Evolutionary conservation across 2,329 filamentous ascomycete species (phyloP).

Genomic region (Alternaria ventricosa): DNA sequence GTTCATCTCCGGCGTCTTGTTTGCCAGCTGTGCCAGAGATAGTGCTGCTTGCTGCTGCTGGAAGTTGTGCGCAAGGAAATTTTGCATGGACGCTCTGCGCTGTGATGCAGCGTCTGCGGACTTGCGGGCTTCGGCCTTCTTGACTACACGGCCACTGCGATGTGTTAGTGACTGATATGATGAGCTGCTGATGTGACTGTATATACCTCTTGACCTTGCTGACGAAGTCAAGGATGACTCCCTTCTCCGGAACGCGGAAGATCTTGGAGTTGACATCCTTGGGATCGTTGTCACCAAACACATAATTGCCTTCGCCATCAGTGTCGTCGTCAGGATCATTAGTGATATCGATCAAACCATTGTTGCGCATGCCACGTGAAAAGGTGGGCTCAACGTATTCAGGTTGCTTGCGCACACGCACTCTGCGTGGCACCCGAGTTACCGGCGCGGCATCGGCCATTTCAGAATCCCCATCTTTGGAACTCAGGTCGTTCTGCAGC

Average conservation of each 20-base stretch:
- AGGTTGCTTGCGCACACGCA: slow-evolving; percentile 59
- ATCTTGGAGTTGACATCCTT: slow-evolving; percentile 49
- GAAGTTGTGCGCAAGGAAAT: slow-evolving; percentile 48
- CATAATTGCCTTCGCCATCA: slow-evolving; percentile 50
- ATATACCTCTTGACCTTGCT: slow-evolving; percentile 60
- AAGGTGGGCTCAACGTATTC: slow-evolving; percentile 56
- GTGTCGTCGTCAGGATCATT: slow-evolving; percentile 53
- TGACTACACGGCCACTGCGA: slow-evolving; percentile 32
- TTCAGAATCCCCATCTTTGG: slow-evolving; percentile 33
- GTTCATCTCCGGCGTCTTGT: slow-evolving; percentile 57
- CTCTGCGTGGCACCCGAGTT: slow-evolving; percentile 47
- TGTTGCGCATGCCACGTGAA: slow-evolving; percentile 66
- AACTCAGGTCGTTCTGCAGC: slow-evolving; percentile 43
- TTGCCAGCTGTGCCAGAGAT: slow-evolving; percentile 65
- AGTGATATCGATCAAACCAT: slow-evolving; percentile 55
- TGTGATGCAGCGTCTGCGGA: slow-evolving; percentile 20
- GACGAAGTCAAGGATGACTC: slow-evolving; percentile 66
- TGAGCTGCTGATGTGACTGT: slow-evolving; percentile 3
- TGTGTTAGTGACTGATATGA: slow-evolving; percentile 19
- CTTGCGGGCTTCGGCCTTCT: slow-evolving; percentile 22
- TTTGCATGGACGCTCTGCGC: slow-evolving; percentile 35
- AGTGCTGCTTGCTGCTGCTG: slow-evolving; percentile 71
- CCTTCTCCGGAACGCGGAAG: slow-evolving; percentile 54
- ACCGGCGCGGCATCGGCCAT: slow-evolving; percentile 37
- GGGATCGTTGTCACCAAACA: slow-evolving; percentile 51